Evolutionary conservation across 108 stramenopile species (phyloP), one percentile per base, ranked within the genome.

Genomic region (Bacterosira constricta): DNA sequence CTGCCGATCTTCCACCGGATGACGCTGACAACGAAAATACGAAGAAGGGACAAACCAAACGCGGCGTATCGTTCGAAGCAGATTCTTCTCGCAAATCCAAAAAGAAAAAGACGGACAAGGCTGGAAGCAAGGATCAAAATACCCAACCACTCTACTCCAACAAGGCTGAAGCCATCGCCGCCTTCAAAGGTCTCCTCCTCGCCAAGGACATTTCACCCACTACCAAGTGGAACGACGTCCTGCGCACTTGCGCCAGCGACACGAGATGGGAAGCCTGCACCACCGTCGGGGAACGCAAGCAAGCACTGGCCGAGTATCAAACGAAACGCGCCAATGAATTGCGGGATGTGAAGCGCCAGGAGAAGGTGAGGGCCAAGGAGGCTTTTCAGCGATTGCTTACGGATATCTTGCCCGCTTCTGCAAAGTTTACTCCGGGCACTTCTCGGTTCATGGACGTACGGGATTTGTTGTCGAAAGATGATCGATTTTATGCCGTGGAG

Each of bases 271-370:
- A 82, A 26, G 86, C 83, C 1, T 88, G 85, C 44, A 71, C 71
- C 34, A 85, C 88, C 1, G 63, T 81, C 4, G 93, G 93, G 17
- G 93, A 94, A 60, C 77, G 90, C 12, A 90, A 87, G 38, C 93
- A 94, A 64, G 90, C 93, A 2, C 57, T 91, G 60, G 93, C 93
- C 1, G 93, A 94, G 52, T 94, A 89, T 75, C 90, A 91, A 67
- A 94, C 93, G 13, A 94, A 94, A 73, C 87, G 90, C 34, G 80
- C 89, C 17, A 94, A 94, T 56, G 93, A 94, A 58, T 64, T 91
- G 26, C 63, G 77, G 18, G 77, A 85, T 39, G 56, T 80, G 20
- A 89, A 91, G 53, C 85, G 93, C 15, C 79, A 88, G 73, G 93
- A 90, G 67, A 85, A 85, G 35, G 60, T 75, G 53, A 82, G 90